Base-by-base conservation (phyloP, 2,329 filamentous ascomycete species). In the Bipolaris cookei region DNA sequence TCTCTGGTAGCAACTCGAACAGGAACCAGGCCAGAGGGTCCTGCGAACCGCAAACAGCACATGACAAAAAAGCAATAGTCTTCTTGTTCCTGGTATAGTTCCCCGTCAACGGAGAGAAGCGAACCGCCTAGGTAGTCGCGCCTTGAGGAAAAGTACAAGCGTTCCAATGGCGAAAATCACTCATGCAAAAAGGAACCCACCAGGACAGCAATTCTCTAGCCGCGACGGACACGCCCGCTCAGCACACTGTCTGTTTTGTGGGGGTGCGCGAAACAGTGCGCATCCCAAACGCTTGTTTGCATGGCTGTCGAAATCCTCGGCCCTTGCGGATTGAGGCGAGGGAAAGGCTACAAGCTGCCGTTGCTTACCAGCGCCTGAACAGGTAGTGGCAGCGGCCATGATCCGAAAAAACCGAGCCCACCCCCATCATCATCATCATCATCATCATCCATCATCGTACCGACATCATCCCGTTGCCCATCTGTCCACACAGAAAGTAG, bases 151-250 rank as follows among this genome's bases (percentile, higher is more conserved):
- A 38, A 35, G 20, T n/a, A 34, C 44, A 52, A 50, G 32, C 54
- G 54, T 62, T 64, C 69, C 67, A 72, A 72, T 72, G 47, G 69
- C 68, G 62, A 68, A 71, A 72, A 63, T 70, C 60, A 68, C 69
- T 64, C 69, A 72, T 67, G 66, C 62, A 65, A 65, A 65, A 41
- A 23, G 20, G 20, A 23, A 56, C 54, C 54, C 50, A 44, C 42
- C 7, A 18, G 41, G 44, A 23, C 49, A 44, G 34, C 35, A 20
- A 3, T 28, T 28, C 25, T 28, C 25, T 48, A 38, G 51, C 32
- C 47, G 45, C 51, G 34, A 41, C 42, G 25, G 18, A 23, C 38
- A 52, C 32, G 43, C 53, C 32, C 38, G 47, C 45, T 50, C 58
- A 49, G 54, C 59, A 45, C 28, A 45, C 39, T 39, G 45, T 10